Base-by-base conservation (phyloP, 371 early-diverging fungal species). In the Syncephalastrum contaminatum region DNA sequence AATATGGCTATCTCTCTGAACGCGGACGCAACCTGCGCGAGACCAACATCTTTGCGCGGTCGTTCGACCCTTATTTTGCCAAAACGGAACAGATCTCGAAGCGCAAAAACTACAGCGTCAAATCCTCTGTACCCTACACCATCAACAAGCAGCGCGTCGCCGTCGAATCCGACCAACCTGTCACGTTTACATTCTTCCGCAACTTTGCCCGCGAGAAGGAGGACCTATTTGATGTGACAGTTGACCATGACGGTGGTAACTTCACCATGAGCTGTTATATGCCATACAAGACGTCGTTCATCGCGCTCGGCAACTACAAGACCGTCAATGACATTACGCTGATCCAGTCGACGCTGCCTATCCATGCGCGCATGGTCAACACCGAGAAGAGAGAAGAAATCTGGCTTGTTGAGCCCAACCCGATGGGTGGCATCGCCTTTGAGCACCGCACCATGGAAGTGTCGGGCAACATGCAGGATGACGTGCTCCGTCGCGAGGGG, bases 1-100 rank as follows among this genome's bases (percentile, higher is more conserved):
- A 91, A 63, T 86, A 78, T 56, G 89, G 88, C n/a, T 79, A 80
- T 61, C 62, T 87, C 24, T 88, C 88, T 2, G 83, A 80, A 18
- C 84, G 88, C 13, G 82, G 79, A 0, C 82, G 90, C 42, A 80
- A 81, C 51, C 60, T 90, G 2, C 84, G 89, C 24, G 81, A 84
- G 20, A 77, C 84, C 0, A 46, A 87, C 14, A 58, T 84, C 10
- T 85, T 89, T 64, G 70, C 81, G 7, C 83, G 85, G 18, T 86
- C 86, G 4, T 89, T 91, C 60, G 73, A 81, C 36, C 75, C 83
- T 20, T 65, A 84, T 22, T 75, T 87, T 53, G 66, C 75, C 19
- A 60, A 64, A 22, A 88, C 91, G 0, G 86, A 86, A 15, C 64
- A 76, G 7, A 56, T 70, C 1, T 47, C 60, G 8, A 51, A 51